phyloP scores from a whole-genome alignment of 108 stramenopile genomes.

The Stephanodiscus triporus region DNA sequence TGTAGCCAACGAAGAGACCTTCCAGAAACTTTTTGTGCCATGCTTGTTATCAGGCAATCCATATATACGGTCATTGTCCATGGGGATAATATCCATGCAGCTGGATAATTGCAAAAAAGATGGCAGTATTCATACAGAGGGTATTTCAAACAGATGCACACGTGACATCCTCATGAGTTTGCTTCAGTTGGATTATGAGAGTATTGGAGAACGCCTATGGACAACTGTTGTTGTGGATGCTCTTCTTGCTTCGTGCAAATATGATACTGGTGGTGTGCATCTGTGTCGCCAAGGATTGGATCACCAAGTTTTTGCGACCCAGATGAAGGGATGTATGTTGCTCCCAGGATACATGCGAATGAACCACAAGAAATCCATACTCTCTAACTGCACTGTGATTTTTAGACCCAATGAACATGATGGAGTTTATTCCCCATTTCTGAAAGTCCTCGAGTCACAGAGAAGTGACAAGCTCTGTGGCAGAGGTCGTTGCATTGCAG shows the following conservation, averaged over 20 bases:
- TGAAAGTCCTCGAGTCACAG: slow-evolving; percentile 23
- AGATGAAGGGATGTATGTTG: not conserved
- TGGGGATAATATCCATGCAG: slow-evolving; percentile 31
- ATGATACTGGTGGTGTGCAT: slow-evolving; percentile 16
- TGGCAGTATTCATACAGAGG: slow-evolving; percentile 24
- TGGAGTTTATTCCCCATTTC: slow-evolving; percentile 26
- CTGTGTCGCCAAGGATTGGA: not conserved
- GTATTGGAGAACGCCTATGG: slow-evolving; percentile 70
- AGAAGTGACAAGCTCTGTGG: slow-evolving; percentile 27
- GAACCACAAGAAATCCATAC: not conserved
- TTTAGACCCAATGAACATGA: slow-evolving; percentile 11
- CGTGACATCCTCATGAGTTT: slow-evolving; percentile 60
- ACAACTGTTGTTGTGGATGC: slow-evolving; percentile 69
- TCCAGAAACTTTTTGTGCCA: slow-evolving; percentile 45
- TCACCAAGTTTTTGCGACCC: slow-evolving; percentile 6
- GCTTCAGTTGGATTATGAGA: slow-evolving; percentile 71
- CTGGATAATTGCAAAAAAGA: slow-evolving; percentile 8
- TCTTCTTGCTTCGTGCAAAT: slow-evolving; percentile 41
- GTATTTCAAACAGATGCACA: slow-evolving; percentile 14
- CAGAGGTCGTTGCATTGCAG: slow-evolving; percentile 48
- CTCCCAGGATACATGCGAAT: slow-evolving; percentile 11
- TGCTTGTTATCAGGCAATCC: slow-evolving; percentile 61
- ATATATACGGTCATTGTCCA: slow-evolving; percentile 26
- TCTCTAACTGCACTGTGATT: slow-evolving; percentile 1
- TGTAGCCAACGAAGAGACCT: slow-evolving; percentile 16